phyloP scores from a whole-genome alignment of 495 filamentous ascomycete species.

The Patellaria atrata region DNA sequence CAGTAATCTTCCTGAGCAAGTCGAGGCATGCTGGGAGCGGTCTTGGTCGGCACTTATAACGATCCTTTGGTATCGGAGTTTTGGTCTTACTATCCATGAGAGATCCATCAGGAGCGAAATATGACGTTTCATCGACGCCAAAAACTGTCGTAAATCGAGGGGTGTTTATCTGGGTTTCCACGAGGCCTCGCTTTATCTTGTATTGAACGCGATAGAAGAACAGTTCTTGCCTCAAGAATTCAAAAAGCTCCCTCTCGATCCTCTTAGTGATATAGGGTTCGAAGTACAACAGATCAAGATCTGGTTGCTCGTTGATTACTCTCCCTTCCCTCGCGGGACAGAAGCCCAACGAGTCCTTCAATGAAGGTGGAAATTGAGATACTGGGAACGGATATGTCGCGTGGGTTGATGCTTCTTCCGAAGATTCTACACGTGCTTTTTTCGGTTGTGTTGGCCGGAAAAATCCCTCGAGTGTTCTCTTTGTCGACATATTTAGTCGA shows the following conservation, averaged over 20 bases:
- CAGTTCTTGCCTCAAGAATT: constrained; percentile 45
- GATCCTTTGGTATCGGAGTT: constrained; percentile 26
- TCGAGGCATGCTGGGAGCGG: constrained; percentile 55
- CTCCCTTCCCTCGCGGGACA: constrained; percentile 28
- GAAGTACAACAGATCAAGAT: constrained; percentile 55
- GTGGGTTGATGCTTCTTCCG: constrained; percentile 31
- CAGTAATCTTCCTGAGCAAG: constrained; percentile 37
- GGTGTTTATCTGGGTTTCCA: constrained; percentile 47
- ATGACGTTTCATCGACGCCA: constrained; percentile 45
- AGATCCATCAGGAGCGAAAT: constrained; percentile 24
- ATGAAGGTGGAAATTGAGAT: constrained; percentile 34
- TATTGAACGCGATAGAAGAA: constrained; percentile 65
- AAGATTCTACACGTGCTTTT: constrained; percentile 10
- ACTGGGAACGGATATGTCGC: constrained; percentile 50
- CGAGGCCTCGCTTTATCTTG: constrained; percentile 42
- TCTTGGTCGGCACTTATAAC: constrained; percentile 44
- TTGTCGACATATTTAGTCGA: constrained; percentile 31
- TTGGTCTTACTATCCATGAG: constrained; percentile 35
- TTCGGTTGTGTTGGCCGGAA: constrained; percentile 34
- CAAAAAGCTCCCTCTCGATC: constrained; percentile 43
- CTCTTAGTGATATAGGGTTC: constrained; percentile 44
- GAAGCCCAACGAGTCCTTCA: constrained; percentile 27
- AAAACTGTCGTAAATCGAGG: constrained; percentile 61
- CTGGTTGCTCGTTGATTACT: constrained; percentile 42
- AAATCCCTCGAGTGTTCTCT: constrained; percentile 38